A percentile compares a stretch with the other conserved stretches of the same genome.
These are phyloP conservation scores for Pichia sp. DNA, from an alignment of 1,139 yeast species.

Conservation along the genomic window DNA sequence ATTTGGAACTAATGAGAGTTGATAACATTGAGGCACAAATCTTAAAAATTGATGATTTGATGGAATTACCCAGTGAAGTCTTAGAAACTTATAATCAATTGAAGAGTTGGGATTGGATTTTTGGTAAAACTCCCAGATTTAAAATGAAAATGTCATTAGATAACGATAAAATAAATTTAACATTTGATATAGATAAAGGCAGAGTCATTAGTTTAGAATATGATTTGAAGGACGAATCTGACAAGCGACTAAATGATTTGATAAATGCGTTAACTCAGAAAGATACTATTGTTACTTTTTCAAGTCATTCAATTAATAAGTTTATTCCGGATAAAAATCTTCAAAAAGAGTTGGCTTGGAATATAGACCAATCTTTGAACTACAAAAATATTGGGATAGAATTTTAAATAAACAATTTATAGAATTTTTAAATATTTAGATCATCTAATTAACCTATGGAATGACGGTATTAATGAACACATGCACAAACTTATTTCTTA, in stretches of 20 bases:
- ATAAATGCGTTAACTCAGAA: slow-evolving; percentile 4
- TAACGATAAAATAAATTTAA: slow-evolving; percentile 11
- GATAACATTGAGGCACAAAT: slow-evolving; percentile 16
- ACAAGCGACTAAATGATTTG: slow-evolving; percentile 8
- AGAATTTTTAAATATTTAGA: no score
- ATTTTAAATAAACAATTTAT: no score
- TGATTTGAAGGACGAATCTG: slow-evolving; percentile 9
- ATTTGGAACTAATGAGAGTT: slow-evolving; percentile 9
- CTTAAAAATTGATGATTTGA: slow-evolving; percentile 23
- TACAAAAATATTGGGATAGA: slow-evolving; percentile 18
- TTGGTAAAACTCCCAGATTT: slow-evolving; percentile 57
- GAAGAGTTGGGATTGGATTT: slow-evolving; percentile 63
- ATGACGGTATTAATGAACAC: no score
- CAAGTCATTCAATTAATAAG: slow-evolving; percentile 12
- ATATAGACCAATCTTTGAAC: slow-evolving; percentile 22
- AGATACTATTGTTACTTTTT: slow-evolving; percentile 14
- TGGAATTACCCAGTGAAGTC: slow-evolving; percentile 43
- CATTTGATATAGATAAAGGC: slow-evolving; percentile 22
- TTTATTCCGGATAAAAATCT: slow-evolving; percentile 14
- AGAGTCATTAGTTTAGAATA: slow-evolving; percentile 14
- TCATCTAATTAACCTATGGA: no score
- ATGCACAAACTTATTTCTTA: no score
- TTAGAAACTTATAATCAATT: slow-evolving; percentile 39
- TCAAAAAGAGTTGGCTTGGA: slow-evolving; percentile 20
- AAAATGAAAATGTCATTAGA: slow-evolving; percentile 16